Percentiles rank a stretch among this genome's conserved stretches.
phyloP scores from a whole-genome alignment of 768 basidiomycete species.

The Agaricus subrufescens region DNA sequence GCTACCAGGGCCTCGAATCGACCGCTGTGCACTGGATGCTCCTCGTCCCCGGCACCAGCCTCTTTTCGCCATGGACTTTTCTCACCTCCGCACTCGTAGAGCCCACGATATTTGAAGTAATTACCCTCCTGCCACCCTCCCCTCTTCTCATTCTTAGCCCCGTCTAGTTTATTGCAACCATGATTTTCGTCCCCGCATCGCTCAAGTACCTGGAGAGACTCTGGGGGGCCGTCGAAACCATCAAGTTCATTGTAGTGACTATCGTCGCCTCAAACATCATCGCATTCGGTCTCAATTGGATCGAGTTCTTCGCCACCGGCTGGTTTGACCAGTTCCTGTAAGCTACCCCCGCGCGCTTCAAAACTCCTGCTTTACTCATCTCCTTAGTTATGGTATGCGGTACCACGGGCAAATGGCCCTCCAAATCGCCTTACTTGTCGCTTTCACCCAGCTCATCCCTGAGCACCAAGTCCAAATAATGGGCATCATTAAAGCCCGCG shows the following conservation, averaged over 20 bases:
- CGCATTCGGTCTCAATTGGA: constrained; percentile 83
- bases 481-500: constrained; percentile 77
- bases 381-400: constrained; percentile 71
- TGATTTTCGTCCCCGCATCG: constrained; percentile 75
- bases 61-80: constrained; percentile 92
- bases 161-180: constrained; percentile 66
- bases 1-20: constrained; percentile 42
- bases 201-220: constrained; percentile 90
- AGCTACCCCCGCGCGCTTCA: constrained; percentile 23
- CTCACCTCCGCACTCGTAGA: constrained; percentile 89
- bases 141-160: constrained; percentile 1
- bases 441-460: constrained; percentile 96
- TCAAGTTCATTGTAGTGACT: constrained; percentile 81
- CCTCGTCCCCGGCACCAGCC: constrained; percentile 72
- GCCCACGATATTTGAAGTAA: constrained; percentile 75
- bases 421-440: constrained; percentile 85
- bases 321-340: constrained; percentile 77
- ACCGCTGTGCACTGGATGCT: constrained; percentile 62
- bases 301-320: constrained; percentile 70
- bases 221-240: constrained; percentile 84
- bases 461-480: constrained; percentile 96
- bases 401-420: constrained; percentile 94
- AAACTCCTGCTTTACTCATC: constrained; percentile 9
- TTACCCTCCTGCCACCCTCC: constrained; percentile 20
- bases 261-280: constrained; percentile 85